Conservation (phyloP, 2,329 filamentous ascomycete genomes). For the Neopestalotiopsis sp. region DNA sequence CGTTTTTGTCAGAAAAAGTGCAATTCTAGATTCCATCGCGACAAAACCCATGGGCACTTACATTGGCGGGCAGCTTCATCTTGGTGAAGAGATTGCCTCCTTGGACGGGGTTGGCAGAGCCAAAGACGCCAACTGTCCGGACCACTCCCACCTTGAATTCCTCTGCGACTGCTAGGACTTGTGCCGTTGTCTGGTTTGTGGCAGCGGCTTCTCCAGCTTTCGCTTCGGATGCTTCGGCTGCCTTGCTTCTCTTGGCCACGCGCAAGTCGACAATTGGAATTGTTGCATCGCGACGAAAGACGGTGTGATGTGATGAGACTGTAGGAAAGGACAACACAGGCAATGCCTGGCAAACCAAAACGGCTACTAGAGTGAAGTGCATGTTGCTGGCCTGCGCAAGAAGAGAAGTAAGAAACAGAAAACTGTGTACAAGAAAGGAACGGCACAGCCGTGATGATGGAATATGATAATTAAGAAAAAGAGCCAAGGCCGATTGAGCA, state of each 20-base stretch:
- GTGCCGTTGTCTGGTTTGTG: background rate
- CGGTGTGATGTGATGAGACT: no score
- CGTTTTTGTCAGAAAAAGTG: background rate
- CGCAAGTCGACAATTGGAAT: background rate
- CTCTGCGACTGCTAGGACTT: conserved; percentile 4
- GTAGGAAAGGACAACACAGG: background rate
- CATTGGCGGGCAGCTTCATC: conserved; percentile 20
- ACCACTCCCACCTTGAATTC: conserved; percentile 19
- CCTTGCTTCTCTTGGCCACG: background rate
- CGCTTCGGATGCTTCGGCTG: background rate
- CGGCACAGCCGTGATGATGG: background rate
- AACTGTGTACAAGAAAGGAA: background rate
- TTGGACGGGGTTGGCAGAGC: conserved; percentile 17
- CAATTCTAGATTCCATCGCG: background rate
- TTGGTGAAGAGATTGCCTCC: conserved; percentile 20
- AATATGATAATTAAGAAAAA: background rate
- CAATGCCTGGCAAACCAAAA: background rate
- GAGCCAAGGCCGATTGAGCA: background rate
- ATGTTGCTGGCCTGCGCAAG: background rate
- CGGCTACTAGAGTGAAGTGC: background rate
- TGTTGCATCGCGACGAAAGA: background rate
- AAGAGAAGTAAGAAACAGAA: background rate
- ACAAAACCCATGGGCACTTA: background rate
- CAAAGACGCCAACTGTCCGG: conserved; percentile 18
- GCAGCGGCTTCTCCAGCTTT: background rate